phyloP scores from a whole-genome alignment of 106 monocot species.

The Amphibolis antarctica region DNA sequence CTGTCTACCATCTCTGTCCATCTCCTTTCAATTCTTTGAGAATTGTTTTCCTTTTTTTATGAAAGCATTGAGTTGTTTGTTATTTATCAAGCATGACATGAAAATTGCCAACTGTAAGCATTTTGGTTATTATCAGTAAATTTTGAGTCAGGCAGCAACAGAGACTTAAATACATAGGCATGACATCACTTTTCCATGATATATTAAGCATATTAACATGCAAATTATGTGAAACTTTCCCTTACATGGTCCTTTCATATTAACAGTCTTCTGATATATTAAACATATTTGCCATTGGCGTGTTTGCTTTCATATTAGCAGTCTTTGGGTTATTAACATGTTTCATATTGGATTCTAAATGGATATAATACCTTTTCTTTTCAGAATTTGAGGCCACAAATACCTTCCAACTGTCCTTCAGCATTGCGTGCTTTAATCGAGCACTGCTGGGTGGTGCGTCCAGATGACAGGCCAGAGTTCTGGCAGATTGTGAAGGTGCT shows the following conservation, averaged over 20 bases:
- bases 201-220: too few species aligned
- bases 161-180: too few species aligned
- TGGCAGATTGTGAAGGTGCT: constrained; percentile 85
- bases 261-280: too few species aligned
- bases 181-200: too few species aligned
- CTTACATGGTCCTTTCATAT: too few species aligned
- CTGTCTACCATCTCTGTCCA: background rate
- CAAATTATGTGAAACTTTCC: too few species aligned
- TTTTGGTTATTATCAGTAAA: background rate
- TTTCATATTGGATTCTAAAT: background rate
- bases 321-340: background rate
- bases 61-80: too few species aligned
- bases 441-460: constrained; percentile 55
- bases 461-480: constrained; percentile 74
- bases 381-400: constrained; percentile 70
- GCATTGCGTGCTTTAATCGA: constrained; percentile 54
- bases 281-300: background rate
- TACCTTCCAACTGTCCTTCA: constrained; percentile 51
- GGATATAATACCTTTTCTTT: background rate
- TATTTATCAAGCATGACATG: too few species aligned
- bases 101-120: too few species aligned
- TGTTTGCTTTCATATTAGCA: background rate
- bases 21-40: background rate
- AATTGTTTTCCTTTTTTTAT: too few species aligned
- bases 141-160: background rate